Percentiles rank a stretch among this genome's conserved stretches.
These are phyloP conservation scores for Podila epicladia DNA, from an alignment of 192 early-diverging fungal species.

Conservation along the genomic window DNA sequence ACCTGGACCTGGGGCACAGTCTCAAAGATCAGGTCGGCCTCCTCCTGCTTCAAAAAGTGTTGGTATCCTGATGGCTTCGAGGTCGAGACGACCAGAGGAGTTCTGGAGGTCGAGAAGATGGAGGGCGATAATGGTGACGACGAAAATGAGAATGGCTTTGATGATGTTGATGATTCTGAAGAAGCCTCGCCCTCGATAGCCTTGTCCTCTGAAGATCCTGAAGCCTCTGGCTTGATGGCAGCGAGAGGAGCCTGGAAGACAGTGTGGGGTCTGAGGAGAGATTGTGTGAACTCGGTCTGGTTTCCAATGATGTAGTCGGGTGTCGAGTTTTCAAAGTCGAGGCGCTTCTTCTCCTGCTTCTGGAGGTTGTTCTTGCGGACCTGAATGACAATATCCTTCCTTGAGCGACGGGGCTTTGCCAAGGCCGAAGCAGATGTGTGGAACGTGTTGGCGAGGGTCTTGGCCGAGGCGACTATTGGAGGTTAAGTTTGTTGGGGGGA, in stretches of 20 bases:
- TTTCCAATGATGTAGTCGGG: conserved; percentile 51
- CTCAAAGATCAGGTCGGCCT: conserved; percentile 60
- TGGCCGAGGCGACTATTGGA: conserved; percentile 35
- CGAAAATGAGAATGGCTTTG: conserved; percentile 15
- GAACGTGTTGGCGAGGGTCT: conserved; percentile 24
- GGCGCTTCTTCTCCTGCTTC: conserved; percentile 42
- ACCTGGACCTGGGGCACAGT: conserved; percentile 52
- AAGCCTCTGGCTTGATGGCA: conserved; percentile 26
- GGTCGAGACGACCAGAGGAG: conserved; percentile 38
- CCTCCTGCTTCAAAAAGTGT: conserved; percentile 58
- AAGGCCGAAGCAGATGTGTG: conserved; percentile 42
- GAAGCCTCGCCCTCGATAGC: background rate
- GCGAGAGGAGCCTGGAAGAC: conserved; percentile 44
- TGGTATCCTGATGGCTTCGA: conserved; percentile 56
- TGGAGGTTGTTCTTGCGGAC: conserved; percentile 46
- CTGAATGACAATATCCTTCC: conserved; percentile 49
- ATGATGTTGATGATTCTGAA: conserved; percentile 2
- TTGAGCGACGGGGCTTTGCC: conserved; percentile 37
- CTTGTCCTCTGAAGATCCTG: background rate
- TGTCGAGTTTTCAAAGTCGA: conserved; percentile 34
- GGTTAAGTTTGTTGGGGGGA: no score
- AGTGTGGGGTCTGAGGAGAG: conserved; percentile 36
- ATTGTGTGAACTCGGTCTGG: conserved; percentile 49
- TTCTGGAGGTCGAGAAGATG: conserved; percentile 34
- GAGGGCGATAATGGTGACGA: conserved; percentile 16